Evolutionary conservation across 768 basidiomycete species (phyloP), one percentile per base, ranked within the genome.

Genomic region (Naematelia encephala): DNA sequence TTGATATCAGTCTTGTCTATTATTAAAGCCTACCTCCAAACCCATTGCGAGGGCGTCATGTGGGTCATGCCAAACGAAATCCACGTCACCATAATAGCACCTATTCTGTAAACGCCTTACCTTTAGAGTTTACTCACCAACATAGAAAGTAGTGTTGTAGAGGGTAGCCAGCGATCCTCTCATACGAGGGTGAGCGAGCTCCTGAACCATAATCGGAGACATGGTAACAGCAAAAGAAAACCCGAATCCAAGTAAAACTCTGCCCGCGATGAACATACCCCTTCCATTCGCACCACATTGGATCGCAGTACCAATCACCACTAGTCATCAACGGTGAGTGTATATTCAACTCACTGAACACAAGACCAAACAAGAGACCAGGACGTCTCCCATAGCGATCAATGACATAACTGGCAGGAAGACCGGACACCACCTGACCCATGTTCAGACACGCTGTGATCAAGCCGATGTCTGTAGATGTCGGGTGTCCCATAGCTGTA

Each of bases 121-220:
- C n/a, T n/a, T n/a, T n/a, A n/a, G n/a, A n/a, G n/a, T n/a, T n/a
- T n/a, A n/a, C n/a, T n/a, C n/a, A n/a, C n/a, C n/a, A n/a, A n/a
- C n/a, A n/a, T n/a, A n/a, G n/a, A n/a, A n/a, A n/a, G n/a, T n/a
- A n/a, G n/a, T n/a, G 44, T 46, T 19, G 44, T 46, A 46, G n/a
- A 46, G n/a, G 44, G 44, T 46, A 23, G 44, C 44, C 5, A 46
- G 44, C n/a, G 44, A 23, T 23, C n/a, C n/a, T n/a, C 44, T n/a
- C n/a, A 46, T n/a, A 77, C 1, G 88, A 86, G 57, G 89, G 72
- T 90, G 90, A 1, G 89, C 82, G 21, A 90, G 78, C 76, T 91
- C 90, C 43, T 88, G 86, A 52, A 90, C 84, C 80, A 91, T 77
- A 82, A 91, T 82, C 13, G 90, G 89, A 5, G 89, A 87, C 46